phyloP scores from a whole-genome alignment of 805 yeast species.

The Zygoascus tannicola region DNA sequence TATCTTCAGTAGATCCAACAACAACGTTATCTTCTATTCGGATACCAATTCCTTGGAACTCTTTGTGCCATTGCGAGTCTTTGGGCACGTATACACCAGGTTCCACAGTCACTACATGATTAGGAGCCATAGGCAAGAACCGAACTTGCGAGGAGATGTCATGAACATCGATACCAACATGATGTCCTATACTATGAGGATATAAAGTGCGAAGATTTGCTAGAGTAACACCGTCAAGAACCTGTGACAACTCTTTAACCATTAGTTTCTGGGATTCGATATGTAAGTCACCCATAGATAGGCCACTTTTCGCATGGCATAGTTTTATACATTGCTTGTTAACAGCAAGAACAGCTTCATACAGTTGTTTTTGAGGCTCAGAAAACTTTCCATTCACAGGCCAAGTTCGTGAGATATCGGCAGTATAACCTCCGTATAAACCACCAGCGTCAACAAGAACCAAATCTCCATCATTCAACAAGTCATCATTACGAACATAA shows the following conservation, averaged over 20 bases:
- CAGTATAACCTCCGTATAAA: conserved; percentile 82
- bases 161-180: conserved; percentile 77
- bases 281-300: conserved; percentile 68
- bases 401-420: conserved; percentile 96
- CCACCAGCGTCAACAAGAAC: conserved; percentile 96
- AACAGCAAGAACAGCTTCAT: conserved; percentile 79
- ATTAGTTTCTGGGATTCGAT: conserved; percentile 51
- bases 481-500: conserved; percentile 85
- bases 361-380: conserved; percentile 72
- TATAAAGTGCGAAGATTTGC: conserved; percentile 37
- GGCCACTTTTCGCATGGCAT: conserved; percentile 45
- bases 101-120: conserved; percentile 88
- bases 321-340: conserved; percentile 67
- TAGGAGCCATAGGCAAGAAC: conserved; percentile 42
- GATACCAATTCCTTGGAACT: conserved; percentile 81
- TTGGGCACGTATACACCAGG: conserved; percentile 91
- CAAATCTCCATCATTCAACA: conserved; percentile 64
- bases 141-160: conserved; percentile 37
- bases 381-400: conserved; percentile 70
- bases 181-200: conserved; percentile 95
- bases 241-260: conserved; percentile 44
- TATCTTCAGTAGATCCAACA: conserved; percentile 55
- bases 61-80: conserved; percentile 58
- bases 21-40: conserved; percentile 93
- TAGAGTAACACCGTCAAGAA: conserved; percentile 55